These are phyloP conservation scores for Phaffia rhodozyma DNA, from an alignment of 1,284 basidiomycete genomes.

Conservation along the genomic window DNA sequence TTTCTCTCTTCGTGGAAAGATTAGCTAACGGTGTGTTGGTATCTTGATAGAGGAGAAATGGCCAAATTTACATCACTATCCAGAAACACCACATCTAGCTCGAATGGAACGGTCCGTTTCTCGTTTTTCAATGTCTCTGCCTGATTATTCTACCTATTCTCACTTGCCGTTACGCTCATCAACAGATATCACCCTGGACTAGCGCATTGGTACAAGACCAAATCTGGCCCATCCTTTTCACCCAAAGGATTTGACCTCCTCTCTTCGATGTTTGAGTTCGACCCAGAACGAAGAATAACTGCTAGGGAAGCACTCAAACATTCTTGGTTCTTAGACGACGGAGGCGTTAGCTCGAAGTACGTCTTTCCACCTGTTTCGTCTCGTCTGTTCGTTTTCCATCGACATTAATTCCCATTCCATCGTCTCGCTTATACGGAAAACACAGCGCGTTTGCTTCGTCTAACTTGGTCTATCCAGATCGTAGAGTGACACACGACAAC, in stretches of 20 bases:
- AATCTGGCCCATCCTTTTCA: constrained; percentile 43
- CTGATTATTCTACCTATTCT: constrained; percentile 18
- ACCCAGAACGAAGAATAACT: constrained; percentile 74
- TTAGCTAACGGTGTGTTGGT: neutral
- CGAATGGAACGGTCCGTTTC: constrained; percentile 56
- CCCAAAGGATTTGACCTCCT: constrained; percentile 64
- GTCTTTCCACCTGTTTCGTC: constrained; percentile 16
- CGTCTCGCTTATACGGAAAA: constrained; percentile 13
- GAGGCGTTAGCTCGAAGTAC: constrained; percentile 34
- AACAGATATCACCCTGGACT: constrained; percentile 55
- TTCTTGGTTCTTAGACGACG: constrained; percentile 41
- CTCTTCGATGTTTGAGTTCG: constrained; percentile 70
- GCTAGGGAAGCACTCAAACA: constrained; percentile 71
- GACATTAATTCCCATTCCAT: neutral
- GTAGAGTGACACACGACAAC: constrained; percentile 43
- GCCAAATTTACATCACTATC: constrained; percentile 76
- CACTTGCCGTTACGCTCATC: constrained; percentile 7
- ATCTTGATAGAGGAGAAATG: constrained; percentile 55
- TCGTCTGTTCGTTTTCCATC: neutral
- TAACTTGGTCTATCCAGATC: constrained; percentile 36
- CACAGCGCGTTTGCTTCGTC: constrained; percentile 35
- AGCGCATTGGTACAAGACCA: constrained; percentile 59
- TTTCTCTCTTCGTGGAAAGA: neutral
- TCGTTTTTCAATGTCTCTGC: constrained; percentile 3
- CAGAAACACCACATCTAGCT: constrained; percentile 74